These are phyloP conservation scores for Acrocalymma vagum DNA, from an alignment of 2,329 filamentous ascomycete genomes.

Conservation along the genomic window DNA sequence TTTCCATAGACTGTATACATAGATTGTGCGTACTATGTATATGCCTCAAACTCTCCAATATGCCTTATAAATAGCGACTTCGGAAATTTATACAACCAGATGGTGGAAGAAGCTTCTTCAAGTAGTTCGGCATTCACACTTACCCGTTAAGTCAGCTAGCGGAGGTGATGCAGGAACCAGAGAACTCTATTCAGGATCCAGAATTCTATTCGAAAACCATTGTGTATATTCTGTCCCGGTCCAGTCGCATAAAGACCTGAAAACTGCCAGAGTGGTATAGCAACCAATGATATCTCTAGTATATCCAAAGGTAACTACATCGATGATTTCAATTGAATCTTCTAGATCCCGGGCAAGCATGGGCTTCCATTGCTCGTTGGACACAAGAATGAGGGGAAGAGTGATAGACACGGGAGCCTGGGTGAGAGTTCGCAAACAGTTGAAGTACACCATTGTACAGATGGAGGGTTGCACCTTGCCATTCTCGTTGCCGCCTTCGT, in stretches of 20 bases:
- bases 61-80: no score
- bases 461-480: conserved; percentile 18
- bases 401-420: conserved; percentile 14
- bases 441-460: conserved; percentile 18
- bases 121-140: no score
- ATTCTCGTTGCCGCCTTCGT: conserved; percentile 12
- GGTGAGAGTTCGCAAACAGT: conserved; percentile 11
- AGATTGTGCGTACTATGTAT: no score
- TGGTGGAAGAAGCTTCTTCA: no score
- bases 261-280: conserved; percentile 14
- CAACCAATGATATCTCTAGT: conserved; percentile 15
- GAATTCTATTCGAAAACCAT: conserved; percentile 14
- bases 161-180: no score
- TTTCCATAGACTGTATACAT: no score
- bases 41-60: no score
- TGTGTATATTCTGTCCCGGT: conserved; percentile 10
- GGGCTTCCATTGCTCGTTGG: conserved; percentile 11
- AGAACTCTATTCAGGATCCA: conserved; percentile 15
- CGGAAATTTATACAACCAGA: no score
- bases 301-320: conserved; percentile 12
- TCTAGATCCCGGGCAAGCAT: conserved; percentile 7
- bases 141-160: no score
- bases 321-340: conserved; percentile 14
- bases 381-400: conserved; percentile 15
- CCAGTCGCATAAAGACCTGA: conserved; percentile 12